Evolutionary conservation across 2,329 filamentous ascomycete genomes (phyloP), one percentile per base, ranked within the genome.

Genomic region (Bertia moriformis): DNA sequence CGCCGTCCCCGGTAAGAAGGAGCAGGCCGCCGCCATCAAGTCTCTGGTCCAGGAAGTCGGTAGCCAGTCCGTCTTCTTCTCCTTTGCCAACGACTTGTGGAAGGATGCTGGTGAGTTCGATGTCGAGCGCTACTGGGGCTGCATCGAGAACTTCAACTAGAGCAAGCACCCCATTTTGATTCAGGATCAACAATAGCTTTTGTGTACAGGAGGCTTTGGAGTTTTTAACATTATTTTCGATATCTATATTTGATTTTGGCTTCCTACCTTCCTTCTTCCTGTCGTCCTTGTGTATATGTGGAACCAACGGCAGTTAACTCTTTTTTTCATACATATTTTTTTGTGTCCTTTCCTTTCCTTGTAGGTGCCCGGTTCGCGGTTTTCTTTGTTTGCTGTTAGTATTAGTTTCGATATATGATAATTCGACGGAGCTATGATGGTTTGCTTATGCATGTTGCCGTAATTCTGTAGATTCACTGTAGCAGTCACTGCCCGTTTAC

Each of bases 71-170:
- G 77, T 85, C 58, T 78, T 93, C 66, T 93, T 95, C 75, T 83
- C 78, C 48, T 86, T 71, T 63, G 66, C 72, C 51, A 66, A 93
- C 52, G 88, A 95, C 58, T 46, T 59, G 48, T 96, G 88, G 88
- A 95, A 95, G 78, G 51, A 62, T 30, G 61, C 71, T 19, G 82
- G 80, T 48, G 57, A 61, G 22, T 84, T 77, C 60, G 62, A 62
- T 44, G 85, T 87, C 51, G 88, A 95, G 78, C 75, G 78, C 63
- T 67, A 69, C 69, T 95, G 85, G 73, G 85, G 87, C 45, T 78
- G 73, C 55, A 61, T 63, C 42, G 52, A 62, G 42, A 61, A 69
- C 53, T 73, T 73, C 55, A 62, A 60, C 10, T 10, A 10, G 15
- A 18, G 7, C 22, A 27, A 7, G 22, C 22, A 7, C 22, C 22